Base-by-base conservation (phyloP, 2,329 filamentous ascomycete genomes). In the Alternaria sp. region DNA sequence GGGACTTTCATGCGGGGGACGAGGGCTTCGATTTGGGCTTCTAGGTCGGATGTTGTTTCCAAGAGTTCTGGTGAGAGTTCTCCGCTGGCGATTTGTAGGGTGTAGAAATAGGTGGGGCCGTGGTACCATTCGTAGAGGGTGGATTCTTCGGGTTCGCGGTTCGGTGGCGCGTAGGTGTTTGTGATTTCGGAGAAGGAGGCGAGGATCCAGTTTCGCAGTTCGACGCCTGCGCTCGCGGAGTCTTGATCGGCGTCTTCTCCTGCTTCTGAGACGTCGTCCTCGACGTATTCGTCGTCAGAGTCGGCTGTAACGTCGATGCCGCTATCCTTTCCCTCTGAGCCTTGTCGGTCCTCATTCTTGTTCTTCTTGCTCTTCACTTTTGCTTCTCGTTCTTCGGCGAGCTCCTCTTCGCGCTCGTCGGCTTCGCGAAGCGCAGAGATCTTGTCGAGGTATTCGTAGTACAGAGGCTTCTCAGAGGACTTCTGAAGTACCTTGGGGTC, bases 81-180 rank as follows among this genome's bases (percentile, higher is more conserved):
- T 1, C 63, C 63, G 21, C 44, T 56, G 28, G 61, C 49, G 30
- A 63, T 61, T 5, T 56, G 52, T 17, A 70, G 3, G 1, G 19
- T 49, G 51, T 71, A 70, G 45, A 71, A 71, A 28, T 71, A 70
- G 2, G 67, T 71, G 10, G 63, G 65, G 0, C 66, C 67, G n/a
- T 71, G 67, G 15, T 71, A 71, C 67, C 67, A 71, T 45, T 67
- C 63, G 52, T 68, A 60, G 4, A 71, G 17, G 8, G 59, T 69
- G 2, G 65, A 59, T 9, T 62, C 52, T 28, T 66, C 62, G 30
- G 68, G 68, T 15, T 65, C 57, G 40, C 67, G 68, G 25, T 67
- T 52, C 1, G 68, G 57, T 7, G 65, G 67, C 13, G 68, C 67
- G 12, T 26, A 62, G 21, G 62, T 61, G 17, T 45, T 40, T 10